Evolutionary conservation across 2,329 filamentous ascomycete genomes (phyloP), one percentile per base, ranked within the genome.

Genomic region (Chalaropsis thielavioides): DNA sequence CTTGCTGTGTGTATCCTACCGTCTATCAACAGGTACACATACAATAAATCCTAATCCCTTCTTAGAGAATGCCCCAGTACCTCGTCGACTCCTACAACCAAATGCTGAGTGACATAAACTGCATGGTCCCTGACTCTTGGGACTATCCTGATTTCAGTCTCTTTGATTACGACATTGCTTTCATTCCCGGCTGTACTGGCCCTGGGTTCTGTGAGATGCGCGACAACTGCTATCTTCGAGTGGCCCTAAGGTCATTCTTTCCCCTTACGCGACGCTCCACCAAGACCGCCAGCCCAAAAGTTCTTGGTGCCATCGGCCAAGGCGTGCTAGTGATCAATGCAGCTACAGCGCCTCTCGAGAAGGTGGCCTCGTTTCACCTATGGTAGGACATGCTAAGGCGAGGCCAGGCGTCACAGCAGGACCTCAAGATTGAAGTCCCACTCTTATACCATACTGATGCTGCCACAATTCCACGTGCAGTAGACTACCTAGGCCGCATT

Each of bases 381-480:
- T 67, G 59, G 65, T 67, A 59, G 65, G 62, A 67, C n/a, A 64
- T 67, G 59, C 46, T 67, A n/a, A 63, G 62, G 24, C 35, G 43
- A 10, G 65, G 62, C 5, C 58, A 64, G 31, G 65, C 62, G 7
- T 64, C 62, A 6, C 58, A 51, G 43, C 40, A 41, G 22, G 65
- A 67, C 44, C 41, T 64, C n/a, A 44, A 58, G 27, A 56, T 54
- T n/a, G 46, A 62, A 6, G 63, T 67, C 19, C 65, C 58, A 35
- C 27, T 64, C 6, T 35, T 67, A 19, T 67, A 62, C 49, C 65
- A 67, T 41, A 63, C 65, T 8, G 31, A 40, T 11, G 65, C 62
- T 38, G 56, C 49, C n/a, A 59, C 62, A 3, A 43, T 67, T 38
- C 65, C 65, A 15, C 58, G 41, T 4, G 49, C 43, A 13, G 44